These are phyloP conservation scores for Lunasporangiospora selenospora DNA, from an alignment of 192 early-diverging fungal species.

Conservation along the genomic window DNA sequence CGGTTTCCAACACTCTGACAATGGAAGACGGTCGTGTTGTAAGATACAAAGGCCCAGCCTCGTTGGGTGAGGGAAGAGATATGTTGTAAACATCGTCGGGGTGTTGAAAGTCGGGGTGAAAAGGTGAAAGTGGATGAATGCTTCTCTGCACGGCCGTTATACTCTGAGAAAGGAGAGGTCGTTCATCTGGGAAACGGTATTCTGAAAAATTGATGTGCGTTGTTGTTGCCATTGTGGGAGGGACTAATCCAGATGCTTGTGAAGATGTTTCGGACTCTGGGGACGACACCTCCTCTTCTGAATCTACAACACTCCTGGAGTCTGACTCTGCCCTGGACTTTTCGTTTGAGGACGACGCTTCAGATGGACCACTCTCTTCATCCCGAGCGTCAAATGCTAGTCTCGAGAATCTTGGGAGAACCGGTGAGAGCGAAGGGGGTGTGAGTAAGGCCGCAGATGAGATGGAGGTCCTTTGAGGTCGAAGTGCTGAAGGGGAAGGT, in stretches of 20 bases:
- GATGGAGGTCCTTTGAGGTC: background rate
- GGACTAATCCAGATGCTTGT: background rate
- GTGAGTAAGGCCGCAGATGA: constrained; percentile 11
- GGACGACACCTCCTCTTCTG: too few species aligned
- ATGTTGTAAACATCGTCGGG: constrained; percentile 32
- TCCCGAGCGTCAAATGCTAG: too few species aligned
- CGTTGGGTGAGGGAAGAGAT: constrained; percentile 16
- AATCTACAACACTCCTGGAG: background rate
- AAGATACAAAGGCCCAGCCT: background rate
- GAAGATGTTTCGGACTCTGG: too few species aligned
- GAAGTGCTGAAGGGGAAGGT: constrained; percentile 3
- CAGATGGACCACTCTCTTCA: background rate
- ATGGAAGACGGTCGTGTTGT: background rate
- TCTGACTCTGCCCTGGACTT: background rate
- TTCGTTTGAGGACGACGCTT: background rate
- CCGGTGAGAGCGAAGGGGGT: constrained; percentile 10
- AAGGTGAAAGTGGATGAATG: constrained; percentile 34
- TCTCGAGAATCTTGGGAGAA: background rate
- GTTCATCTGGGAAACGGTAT: constrained; percentile 40
- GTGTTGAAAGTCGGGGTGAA: constrained; percentile 39
- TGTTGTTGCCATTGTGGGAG: background rate
- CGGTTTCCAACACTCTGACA: too few species aligned
- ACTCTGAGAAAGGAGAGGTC: background rate
- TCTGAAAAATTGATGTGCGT: constrained; percentile 2
- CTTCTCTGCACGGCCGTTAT: background rate